Base-by-base conservation (phyloP, 2,329 filamentous ascomycete species). In the Xylaria sp. region DNA sequence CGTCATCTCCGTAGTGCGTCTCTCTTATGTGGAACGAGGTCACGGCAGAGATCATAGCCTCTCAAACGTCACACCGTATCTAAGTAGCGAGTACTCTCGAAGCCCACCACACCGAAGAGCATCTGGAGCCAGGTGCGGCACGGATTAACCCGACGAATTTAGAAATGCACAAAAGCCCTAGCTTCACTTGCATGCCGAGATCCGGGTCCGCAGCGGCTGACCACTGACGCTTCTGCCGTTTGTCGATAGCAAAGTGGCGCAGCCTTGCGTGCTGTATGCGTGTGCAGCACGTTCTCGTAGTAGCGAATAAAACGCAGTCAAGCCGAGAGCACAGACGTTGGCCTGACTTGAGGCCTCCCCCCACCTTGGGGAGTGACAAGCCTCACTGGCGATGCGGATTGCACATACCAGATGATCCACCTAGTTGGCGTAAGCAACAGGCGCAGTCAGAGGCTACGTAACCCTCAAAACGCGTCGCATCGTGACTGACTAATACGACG, bases 1-100 rank as follows among this genome's bases (percentile, higher is more conserved):
- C 60, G 68, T 71, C 69, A 70, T 68, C 63, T 68, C 67, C 64
- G 65, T 63, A 67, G 53, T 25, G 21, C 46, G 31, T 44, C 35
- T 44, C 31, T 49, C 11, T 37, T 46, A 21, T 47, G 31, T 40
- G 40, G 25, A 9, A 60, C 29, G 25, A 31, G 27, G 15, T 31
- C 7, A 47, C 23, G 17, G 27, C 25, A 25, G n/a, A n/a, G 17
- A 3, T 9, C 9, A 3, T 37, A 41, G 41, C 21, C 19, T 10
- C 40, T 17, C 43, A 46, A 11, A 31, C 46, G 8, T 19, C 43
- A 25, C 33, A 37, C 46, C 46, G 25, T 40, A 31, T 17, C 19
- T 19, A 25, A 5, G 8, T 19, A 46, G 10, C 52, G 21, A 25
- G 31, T 29, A 51, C 21, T 40, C 13, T 35, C 25, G 40, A 29